Base-by-base conservation (phyloP, 2,329 filamentous ascomycete genomes). In the Monilinia aucupariae region DNA sequence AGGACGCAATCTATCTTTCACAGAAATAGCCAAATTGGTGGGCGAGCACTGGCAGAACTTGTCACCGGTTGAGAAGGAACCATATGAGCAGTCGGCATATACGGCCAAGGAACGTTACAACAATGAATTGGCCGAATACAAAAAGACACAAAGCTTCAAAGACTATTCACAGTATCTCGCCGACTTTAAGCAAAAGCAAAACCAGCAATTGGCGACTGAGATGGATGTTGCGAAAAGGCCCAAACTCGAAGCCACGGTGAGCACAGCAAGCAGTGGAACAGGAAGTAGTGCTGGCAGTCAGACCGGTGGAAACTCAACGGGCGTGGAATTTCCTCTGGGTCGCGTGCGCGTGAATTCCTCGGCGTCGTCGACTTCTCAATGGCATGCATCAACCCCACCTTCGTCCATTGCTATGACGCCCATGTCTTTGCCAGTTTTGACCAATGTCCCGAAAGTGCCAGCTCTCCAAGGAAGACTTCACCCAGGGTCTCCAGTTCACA, bases 1-100 rank as follows among this genome's bases (percentile, higher is more conserved):
- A 72, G 88, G 86, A 4, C 85, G 89, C 64, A 89, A 88, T 54
- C 76, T 93, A 5, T 89, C 87, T 0, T 94, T 94, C 70, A 92
- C 89, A 1, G 89, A 92, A 71, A 92, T 93, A 66, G 90, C 90
- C 13, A 92, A 92, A 71, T 78, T 91, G 1, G 90, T 92, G 1
- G 90, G 90, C 8, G 89, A 93, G 71, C 85, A 89, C 71, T 93
- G 90, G 90, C 90, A 93, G 72, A 86, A 84, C 59, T 76, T 93
- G 10, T 79, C 83, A 2, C 79, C 84, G 0, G 75, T 78, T 0
- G 86, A 90, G 68, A 89, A 90, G 70, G 89, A 91, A 71, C 80
- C 82, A 0, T 93, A 83, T 68, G 90, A 93, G 73, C 82, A 81
- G 47, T 85, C 89, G 71, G 89, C 90, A 30, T 86, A 87, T 64